Percentiles rank a stretch among this genome's conserved stretches.
Evolutionary conservation across 306 rosid species (phyloP).

Genomic region (Quercus dentata): DNA sequence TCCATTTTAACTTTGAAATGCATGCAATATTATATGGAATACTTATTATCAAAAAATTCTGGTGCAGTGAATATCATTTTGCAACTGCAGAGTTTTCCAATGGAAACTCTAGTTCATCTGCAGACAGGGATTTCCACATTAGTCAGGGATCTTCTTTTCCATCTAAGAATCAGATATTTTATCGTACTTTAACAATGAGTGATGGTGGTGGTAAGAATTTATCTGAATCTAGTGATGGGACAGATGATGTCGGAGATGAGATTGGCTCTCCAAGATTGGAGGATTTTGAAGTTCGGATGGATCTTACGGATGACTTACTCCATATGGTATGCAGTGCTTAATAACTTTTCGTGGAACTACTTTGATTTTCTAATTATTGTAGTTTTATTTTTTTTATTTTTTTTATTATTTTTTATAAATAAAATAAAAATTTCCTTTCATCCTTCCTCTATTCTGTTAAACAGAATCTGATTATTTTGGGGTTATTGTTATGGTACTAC

Average conservation of each 20-base stretch:
- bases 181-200: constrained; percentile 39
- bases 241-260: constrained; percentile 48
- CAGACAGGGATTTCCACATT: constrained; percentile 43
- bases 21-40: neutral
- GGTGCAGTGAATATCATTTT: constrained; percentile 59
- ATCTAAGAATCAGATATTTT: constrained; percentile 34
- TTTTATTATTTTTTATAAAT: neutral
- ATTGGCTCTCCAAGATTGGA: constrained; percentile 44
- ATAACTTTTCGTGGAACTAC: neutral
- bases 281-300: constrained; percentile 81
- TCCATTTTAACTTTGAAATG: neutral
- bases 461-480: neutral
- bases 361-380: neutral
- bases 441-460: neutral
- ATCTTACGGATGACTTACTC: constrained; percentile 90
- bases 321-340: constrained; percentile 66
- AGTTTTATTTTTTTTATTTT: constrained; percentile 8
- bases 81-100: constrained; percentile 39
- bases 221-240: constrained; percentile 36
- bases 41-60: constrained; percentile 14
- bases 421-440: neutral
- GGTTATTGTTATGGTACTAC: no score
- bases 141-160: constrained; percentile 32
- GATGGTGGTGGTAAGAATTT: constrained; percentile 34
- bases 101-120: constrained; percentile 46